These are phyloP conservation scores for Epichloe gansuensis DNA, from an alignment of 2,329 filamentous ascomycete genomes.

Conservation along the genomic window DNA sequence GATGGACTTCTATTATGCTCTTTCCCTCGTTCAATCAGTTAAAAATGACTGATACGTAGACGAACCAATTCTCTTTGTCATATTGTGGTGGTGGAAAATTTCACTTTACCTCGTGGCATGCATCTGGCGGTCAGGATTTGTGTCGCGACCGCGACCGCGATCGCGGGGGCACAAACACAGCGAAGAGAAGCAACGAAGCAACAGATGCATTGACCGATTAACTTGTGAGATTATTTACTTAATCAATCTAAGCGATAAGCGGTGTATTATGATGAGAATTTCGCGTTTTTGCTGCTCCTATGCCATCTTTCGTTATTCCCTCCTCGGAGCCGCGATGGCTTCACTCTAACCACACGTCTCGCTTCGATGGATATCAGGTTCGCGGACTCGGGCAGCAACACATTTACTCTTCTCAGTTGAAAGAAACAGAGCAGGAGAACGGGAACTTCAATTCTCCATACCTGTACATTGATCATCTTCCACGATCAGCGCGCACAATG, in stretches of 20 bases:
- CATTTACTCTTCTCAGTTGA: too few relatives aligned
- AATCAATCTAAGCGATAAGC: too few relatives aligned
- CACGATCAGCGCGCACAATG: neutral
- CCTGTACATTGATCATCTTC: neutral
- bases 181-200: neutral
- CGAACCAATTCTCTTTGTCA: neutral
- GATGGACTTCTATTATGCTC: neutral
- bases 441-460: too few relatives aligned
- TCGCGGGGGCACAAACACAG: neutral
- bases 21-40: neutral
- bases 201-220: too few relatives aligned
- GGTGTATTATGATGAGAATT: neutral
- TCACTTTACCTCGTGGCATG: neutral
- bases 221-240: too few relatives aligned
- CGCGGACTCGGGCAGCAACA: neutral
- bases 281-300: neutral
- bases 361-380: neutral
- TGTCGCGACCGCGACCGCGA: neutral
- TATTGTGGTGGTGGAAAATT: neutral
- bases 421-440: too few relatives aligned
- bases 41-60: neutral
- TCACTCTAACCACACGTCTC: neutral
- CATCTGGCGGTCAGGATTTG: neutral
- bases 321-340: conserved; percentile 2
- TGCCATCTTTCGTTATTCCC: neutral